Conservation (phyloP, 768 basidiomycete genomes). For the Tulasnella sp. region DNA sequence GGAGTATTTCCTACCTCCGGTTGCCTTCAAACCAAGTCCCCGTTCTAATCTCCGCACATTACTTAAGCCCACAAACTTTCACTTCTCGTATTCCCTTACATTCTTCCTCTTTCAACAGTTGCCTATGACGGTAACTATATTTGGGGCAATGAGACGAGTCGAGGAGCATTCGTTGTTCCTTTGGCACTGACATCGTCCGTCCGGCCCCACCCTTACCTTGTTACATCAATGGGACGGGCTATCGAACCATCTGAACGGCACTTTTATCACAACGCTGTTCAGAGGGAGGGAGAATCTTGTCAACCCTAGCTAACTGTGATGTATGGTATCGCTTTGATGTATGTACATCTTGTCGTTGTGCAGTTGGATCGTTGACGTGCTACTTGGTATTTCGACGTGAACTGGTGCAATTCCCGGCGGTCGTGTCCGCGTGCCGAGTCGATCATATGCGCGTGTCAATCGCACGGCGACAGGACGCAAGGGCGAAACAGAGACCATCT, state of each 20-base stretch:
- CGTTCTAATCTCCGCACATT: not conserved
- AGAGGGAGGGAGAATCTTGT: not conserved
- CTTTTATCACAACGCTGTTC: not conserved
- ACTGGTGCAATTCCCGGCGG: not conserved
- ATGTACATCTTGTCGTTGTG: not conserved
- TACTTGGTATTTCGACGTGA: not conserved
- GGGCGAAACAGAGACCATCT: no score
- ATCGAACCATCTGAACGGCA: conserved; percentile 14
- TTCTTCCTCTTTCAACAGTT: conserved; percentile 16
- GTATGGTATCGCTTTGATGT: not conserved
- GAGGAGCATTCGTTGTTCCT: not conserved
- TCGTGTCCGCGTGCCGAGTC: no score
- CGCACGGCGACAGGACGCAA: no score
- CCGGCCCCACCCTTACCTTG: conserved; percentile 19
- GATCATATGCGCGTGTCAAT: no score
- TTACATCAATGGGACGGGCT: conserved; percentile 19
- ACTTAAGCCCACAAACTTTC: not conserved
- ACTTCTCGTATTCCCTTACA: not conserved
- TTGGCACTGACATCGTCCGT: conserved; percentile 17
- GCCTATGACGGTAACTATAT: conserved; percentile 17
- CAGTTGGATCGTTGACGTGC: not conserved
- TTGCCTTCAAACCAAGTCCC: not conserved
- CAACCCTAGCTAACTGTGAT: not conserved
- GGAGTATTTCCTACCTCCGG: not conserved
- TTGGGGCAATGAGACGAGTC: conserved; percentile 16